phyloP scores from a whole-genome alignment of 306 rosid genomes.

The Malus asiatica region DNA sequence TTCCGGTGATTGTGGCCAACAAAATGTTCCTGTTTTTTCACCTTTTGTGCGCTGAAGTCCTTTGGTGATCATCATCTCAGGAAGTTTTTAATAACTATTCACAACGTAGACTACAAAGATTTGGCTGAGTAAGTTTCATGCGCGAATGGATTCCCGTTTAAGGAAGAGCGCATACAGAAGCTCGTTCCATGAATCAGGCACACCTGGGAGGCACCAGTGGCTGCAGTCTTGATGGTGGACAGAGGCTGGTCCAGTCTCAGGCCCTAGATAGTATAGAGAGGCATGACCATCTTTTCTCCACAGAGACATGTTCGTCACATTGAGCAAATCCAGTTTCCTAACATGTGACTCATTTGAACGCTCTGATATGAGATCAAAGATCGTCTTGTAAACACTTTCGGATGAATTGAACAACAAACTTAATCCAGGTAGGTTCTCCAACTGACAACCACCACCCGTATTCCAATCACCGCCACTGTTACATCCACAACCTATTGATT shows the following conservation, averaged over 20 bases:
- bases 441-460: conserved; percentile 80
- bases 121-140: not conserved
- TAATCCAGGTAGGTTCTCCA: conserved; percentile 65
- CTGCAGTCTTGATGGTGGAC: conserved; percentile 77
- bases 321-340: conserved; percentile 50
- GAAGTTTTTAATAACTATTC: too few species aligned
- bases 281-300: conserved; percentile 84
- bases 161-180: conserved; percentile 67
- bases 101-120: too few species aligned
- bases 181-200: conserved; percentile 91
- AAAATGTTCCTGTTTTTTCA: not conserved
- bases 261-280: conserved; percentile 57
- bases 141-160: conserved; percentile 26
- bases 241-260: conserved; percentile 37
- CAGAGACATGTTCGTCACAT: conserved; percentile 60
- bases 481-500: conserved; percentile 14
- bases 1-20: not conserved
- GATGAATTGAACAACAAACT: conserved; percentile 27
- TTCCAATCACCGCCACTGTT: conserved; percentile 86
- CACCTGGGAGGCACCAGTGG: conserved; percentile 97
- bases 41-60: conserved; percentile 5
- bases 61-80: not conserved
- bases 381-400: conserved; percentile 32
- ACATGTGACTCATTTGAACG: conserved; percentile 25
- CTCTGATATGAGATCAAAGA: conserved; percentile 41